Evolutionary conservation across 768 basidiomycete genomes (phyloP).

Genomic region (Boletus rubropictus): DNA sequence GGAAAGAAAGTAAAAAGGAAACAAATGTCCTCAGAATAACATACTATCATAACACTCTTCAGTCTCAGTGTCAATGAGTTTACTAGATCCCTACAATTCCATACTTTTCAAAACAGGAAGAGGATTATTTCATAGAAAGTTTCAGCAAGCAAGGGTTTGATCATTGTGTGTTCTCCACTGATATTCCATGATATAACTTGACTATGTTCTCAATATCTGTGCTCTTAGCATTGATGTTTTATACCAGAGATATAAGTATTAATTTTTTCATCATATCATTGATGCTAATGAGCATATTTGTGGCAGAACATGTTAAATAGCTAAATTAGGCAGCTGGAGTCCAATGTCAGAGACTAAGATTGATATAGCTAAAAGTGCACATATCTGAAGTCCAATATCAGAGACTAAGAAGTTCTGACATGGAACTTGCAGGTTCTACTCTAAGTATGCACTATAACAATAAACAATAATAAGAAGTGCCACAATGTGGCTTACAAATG

Average conservation of each 20-base stretch:
- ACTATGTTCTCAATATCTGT: not conserved
- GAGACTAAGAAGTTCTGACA: too few species aligned
- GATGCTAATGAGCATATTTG: not conserved
- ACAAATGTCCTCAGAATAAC: too few species aligned
- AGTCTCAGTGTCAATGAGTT: not conserved
- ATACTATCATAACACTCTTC: too few species aligned
- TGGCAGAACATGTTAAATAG: slow-evolving; percentile 38
- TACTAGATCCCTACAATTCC: slow-evolving; percentile 53
- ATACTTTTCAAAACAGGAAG: slow-evolving; percentile 56
- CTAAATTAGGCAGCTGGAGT: too few species aligned
- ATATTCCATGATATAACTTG: not conserved
- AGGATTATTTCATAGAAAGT: slow-evolving; percentile 65
- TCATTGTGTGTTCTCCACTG: slow-evolving; percentile 42
- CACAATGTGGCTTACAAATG: too few species aligned
- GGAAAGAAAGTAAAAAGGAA: too few species aligned
- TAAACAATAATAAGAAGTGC: too few species aligned
- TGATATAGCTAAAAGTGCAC: too few species aligned
- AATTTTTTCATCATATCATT: not conserved
- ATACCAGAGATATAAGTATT: slow-evolving; percentile 44
- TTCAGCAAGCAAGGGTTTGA: slow-evolving; percentile 54
- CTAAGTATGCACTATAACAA: too few species aligned
- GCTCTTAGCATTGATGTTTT: slow-evolving; percentile 56
- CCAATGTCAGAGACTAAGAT: too few species aligned
- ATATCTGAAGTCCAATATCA: too few species aligned
- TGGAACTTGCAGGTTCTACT: too few species aligned